These are phyloP conservation scores for Asclepias syriaca DNA, from an alignment of 257 asterid genomes.

Conservation along the genomic window DNA sequence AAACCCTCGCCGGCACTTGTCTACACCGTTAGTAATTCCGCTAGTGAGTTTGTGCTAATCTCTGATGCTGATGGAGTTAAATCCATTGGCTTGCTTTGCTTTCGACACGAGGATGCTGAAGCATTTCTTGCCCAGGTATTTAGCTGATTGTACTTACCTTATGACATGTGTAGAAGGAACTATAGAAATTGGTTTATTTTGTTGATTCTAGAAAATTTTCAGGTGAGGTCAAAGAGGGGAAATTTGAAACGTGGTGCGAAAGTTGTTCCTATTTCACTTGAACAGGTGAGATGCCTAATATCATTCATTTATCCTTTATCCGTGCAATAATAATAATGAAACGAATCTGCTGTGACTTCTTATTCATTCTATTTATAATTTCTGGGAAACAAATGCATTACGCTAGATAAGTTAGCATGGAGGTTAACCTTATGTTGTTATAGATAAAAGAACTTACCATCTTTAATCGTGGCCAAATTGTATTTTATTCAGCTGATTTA, in stretches of 20 bases:
- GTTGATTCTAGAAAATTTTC: conserved; percentile 11
- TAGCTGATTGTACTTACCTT: not conserved
- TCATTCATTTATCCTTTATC: too few relatives aligned
- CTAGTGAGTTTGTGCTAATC: conserved; percentile 82
- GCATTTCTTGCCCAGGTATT: conserved; percentile 88
- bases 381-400: not conserved
- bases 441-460: not conserved
- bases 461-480: too few relatives aligned
- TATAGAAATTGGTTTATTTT: not conserved
- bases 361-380: not conserved
- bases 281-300: conserved; percentile 50
- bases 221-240: conserved; percentile 67
- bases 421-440: not conserved
- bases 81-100: conserved; percentile 91
- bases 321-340: not conserved
- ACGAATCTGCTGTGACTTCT: not conserved
- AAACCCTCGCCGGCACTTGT: conserved; percentile 77
- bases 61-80: conserved; percentile 68
- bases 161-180: not conserved
- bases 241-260: conserved; percentile 78
- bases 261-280: conserved; percentile 90
- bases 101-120: conserved; percentile 90
- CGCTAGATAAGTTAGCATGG: not conserved
- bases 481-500: not conserved
- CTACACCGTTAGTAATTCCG: conserved; percentile 82